These are phyloP conservation scores for Pseudonitzschia multiseries DNA, from an alignment of 108 stramenopile genomes.

Conservation along the genomic window DNA sequence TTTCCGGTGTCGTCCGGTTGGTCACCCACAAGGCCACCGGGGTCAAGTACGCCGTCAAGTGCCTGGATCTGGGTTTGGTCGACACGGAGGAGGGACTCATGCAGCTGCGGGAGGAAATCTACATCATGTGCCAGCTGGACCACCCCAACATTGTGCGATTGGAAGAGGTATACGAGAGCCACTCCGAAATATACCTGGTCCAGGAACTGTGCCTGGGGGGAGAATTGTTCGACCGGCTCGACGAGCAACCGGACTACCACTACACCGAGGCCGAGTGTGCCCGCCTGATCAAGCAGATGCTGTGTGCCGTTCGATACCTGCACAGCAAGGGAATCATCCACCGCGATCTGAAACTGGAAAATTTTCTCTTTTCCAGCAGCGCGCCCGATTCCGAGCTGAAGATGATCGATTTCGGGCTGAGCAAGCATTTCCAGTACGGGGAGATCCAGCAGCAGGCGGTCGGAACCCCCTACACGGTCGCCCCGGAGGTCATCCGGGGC, in stretches of 20 bases:
- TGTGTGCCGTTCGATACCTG: conserved; percentile 87
- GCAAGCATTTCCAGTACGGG: conserved; percentile 87
- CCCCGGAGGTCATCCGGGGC: conserved; percentile 86
- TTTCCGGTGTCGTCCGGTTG: conserved; percentile 77
- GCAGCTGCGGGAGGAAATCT: conserved; percentile 83
- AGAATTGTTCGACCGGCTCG: conserved; percentile 92
- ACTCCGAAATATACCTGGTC: conserved; percentile 86
- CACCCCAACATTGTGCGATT: conserved; percentile 87
- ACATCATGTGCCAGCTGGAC: conserved; percentile 90
- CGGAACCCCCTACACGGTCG: conserved; percentile 88
- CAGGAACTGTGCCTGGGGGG: conserved; percentile 95
- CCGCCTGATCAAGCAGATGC: conserved; percentile 86
- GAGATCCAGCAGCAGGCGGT: conserved; percentile 87
- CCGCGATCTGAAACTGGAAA: conserved; percentile 84
- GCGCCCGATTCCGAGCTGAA: conserved; percentile 76
- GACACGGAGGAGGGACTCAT: conserved; percentile 70
- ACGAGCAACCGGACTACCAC: conserved; percentile 88
- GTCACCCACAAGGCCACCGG: conserved; percentile 71
- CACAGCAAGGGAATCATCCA: conserved; percentile 92
- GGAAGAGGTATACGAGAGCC: conserved; percentile 83
- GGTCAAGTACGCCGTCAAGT: conserved; percentile 81
- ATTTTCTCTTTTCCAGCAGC: conserved; percentile 82
- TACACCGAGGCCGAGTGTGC: conserved; percentile 93
- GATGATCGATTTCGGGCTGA: conserved; percentile 98
- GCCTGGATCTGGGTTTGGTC: conserved; percentile 78